phyloP scores from a whole-genome alignment of 2,329 filamentous ascomycete genomes.

The Orbilia oligospora region DNA sequence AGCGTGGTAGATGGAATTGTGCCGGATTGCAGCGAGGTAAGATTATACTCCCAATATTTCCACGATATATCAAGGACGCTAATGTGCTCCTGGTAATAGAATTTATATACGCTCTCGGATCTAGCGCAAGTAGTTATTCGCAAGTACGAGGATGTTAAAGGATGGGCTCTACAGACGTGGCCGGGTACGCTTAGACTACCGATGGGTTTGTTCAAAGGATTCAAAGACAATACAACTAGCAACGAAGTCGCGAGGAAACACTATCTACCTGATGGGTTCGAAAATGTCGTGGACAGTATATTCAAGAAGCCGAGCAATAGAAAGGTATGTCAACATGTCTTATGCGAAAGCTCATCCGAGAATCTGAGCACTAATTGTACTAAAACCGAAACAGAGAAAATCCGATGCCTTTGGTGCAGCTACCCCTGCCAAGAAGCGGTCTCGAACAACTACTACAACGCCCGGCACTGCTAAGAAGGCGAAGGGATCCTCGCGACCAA shows the following conservation, averaged over 20 bases:
- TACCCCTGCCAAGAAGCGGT: constrained; percentile 61
- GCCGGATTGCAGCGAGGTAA: constrained; percentile 72
- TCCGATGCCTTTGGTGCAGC: constrained; percentile 46
- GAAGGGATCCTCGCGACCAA: constrained; percentile 54
- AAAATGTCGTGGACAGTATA: constrained; percentile 81
- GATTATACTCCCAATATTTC: background rate
- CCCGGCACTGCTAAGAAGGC: constrained; percentile 59
- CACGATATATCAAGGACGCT: constrained; percentile 25
- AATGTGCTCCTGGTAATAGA: constrained; percentile 67
- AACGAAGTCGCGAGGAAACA: constrained; percentile 89
- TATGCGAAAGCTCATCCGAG: background rate
- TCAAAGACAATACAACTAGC: constrained; percentile 82
- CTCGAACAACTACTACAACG: constrained; percentile 39
- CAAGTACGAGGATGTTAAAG: constrained; percentile 86
- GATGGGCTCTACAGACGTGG: constrained; percentile 87
- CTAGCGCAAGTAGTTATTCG: constrained; percentile 85
- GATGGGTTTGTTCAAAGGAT: constrained; percentile 80
- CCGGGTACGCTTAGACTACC: constrained; percentile 86
- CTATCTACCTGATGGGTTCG: constrained; percentile 82
- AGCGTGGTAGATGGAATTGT: constrained; percentile 85
- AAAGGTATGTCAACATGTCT: constrained; percentile 33
- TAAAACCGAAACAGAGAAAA: constrained; percentile 46
- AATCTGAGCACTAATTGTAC: background rate
- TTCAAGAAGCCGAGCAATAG: constrained; percentile 71
- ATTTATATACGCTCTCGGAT: constrained; percentile 88